phyloP scores from a whole-genome alignment of 2,329 filamentous ascomycete species.

The Biscogniauxia marginata region DNA sequence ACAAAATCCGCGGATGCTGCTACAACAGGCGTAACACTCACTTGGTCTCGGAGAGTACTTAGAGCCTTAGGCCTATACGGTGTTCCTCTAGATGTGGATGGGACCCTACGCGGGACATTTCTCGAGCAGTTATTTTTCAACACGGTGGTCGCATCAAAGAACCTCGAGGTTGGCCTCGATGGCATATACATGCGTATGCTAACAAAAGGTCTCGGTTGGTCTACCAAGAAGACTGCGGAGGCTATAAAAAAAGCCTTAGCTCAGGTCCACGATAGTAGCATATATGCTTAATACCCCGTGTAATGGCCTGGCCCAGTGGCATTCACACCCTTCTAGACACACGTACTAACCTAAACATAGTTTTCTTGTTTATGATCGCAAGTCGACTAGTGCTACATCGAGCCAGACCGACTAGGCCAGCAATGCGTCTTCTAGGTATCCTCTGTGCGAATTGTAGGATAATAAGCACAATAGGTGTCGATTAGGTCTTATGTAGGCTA shows the following conservation, averaged over 20 bases:
- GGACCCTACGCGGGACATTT: neutral
- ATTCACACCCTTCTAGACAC: neutral
- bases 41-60: constrained; percentile 13
- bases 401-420: too few species aligned
- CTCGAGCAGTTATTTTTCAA: constrained; percentile 8
- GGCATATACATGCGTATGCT: constrained; percentile 4
- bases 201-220: constrained; percentile 2
- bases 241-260: neutral
- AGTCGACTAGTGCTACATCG: constrained; percentile 1
- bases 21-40: constrained; percentile 6
- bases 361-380: constrained; percentile 8
- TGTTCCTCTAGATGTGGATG: constrained; percentile 4
- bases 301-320: too few species aligned
- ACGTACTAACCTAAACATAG: constrained; percentile 1
- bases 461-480: too few species aligned
- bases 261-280: neutral
- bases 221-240: constrained; percentile 2
- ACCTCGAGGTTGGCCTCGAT: constrained; percentile 1
- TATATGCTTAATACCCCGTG: constrained; percentile 11
- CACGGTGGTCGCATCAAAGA: constrained; percentile 1
- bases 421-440: too few species aligned
- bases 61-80: constrained; percentile 12
- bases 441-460: too few species aligned
- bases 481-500: too few species aligned
- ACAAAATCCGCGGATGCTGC: constrained; percentile 1